A percentile compares a stretch with the other conserved stretches of the same genome.
Evolutionary conservation across 208 protist genomes (phyloP).

Genomic region (Acanthamoeba healyi): DNA sequence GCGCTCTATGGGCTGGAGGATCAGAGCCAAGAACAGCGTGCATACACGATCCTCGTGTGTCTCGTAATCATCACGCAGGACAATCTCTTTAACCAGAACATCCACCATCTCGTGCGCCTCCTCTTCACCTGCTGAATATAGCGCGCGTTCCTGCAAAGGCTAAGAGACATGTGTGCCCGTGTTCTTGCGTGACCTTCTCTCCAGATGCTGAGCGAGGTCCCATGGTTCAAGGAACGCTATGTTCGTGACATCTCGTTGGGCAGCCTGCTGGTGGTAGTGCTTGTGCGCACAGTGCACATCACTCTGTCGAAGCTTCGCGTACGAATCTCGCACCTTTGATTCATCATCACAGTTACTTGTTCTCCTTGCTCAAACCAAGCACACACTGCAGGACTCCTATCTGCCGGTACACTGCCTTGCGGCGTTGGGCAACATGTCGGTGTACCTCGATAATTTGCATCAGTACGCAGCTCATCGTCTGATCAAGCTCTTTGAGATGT

Average conservation of each 20-base stretch:
- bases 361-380: no score
- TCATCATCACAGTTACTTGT: no score
- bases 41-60: constrained; percentile 52
- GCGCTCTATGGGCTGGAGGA: constrained; percentile 40
- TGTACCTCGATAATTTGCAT: constrained; percentile 4
- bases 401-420: constrained; percentile 56
- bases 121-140: not conserved
- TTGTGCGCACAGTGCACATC: constrained; percentile 18
- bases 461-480: constrained; percentile 55
- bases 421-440: constrained; percentile 60
- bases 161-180: no score
- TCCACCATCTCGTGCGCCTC: constrained; percentile 24
- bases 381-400: not conserved
- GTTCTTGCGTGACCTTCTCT: not conserved
- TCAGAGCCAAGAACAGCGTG: constrained; percentile 8
- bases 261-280: constrained; percentile 61
- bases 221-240: constrained; percentile 57
- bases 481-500: constrained; percentile 65
- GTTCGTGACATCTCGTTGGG: constrained; percentile 31
- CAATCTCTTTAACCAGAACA: constrained; percentile 59
- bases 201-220: not conserved
- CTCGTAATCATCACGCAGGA: constrained; percentile 64
- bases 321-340: not conserved
- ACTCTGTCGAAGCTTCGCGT: constrained; percentile 8
- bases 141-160: not conserved